Base-by-base conservation (phyloP, 2,329 filamentous ascomycete genomes). In the Domatiomyces globalis region DNA sequence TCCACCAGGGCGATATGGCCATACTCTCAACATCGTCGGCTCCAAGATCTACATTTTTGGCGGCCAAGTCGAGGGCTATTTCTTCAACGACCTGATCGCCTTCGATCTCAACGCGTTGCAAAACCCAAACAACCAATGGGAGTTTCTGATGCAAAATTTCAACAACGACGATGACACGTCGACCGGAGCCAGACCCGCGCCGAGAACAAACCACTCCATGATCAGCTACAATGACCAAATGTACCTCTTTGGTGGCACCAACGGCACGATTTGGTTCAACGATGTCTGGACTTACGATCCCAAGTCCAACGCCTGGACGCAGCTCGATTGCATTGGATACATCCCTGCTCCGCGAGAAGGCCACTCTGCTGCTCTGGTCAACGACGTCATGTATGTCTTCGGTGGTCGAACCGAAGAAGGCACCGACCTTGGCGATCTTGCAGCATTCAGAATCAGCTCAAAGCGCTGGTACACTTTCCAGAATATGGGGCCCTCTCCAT, bases 311-410 rank as follows among this genome's bases (percentile, higher is more conserved):
- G 72, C 77, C 51, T 98, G 92, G 92, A 72, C 80, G 8, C 84
- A 94, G 65, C 76, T 95, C 51, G 90, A 96, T 63, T 98, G 92
- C 66, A 95, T 96, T 62, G 92, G 92, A 36, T 98, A 95, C 67
- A 96, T 98, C 54, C 92, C 94, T 1, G 83, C 88, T 1, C 83
- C 90, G 17, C 81, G 92, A 54, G 92, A 98, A 73, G 92, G 92
- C 2, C 92, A 98, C 66, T 89, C 94, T 10, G 87, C 92, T 12
- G 83, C 90, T 3, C 74, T 98, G 18, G 89, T 98, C 44, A 87
- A 92, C 65, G 92, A 98, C 65, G 92, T 95, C 54, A 98, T 98
- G 94, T 98, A 98, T 71, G 82, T 98, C 55, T 98, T 98, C 66
- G 94, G 94, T 60, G 92, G 92, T 45, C 84, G 92, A 54, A 95